Percentiles rank a stretch among this genome's conserved stretches.
Conservation (phyloP, 2,329 filamentous ascomycete genomes). For the Pseudogymnoascus sp. region DNA sequence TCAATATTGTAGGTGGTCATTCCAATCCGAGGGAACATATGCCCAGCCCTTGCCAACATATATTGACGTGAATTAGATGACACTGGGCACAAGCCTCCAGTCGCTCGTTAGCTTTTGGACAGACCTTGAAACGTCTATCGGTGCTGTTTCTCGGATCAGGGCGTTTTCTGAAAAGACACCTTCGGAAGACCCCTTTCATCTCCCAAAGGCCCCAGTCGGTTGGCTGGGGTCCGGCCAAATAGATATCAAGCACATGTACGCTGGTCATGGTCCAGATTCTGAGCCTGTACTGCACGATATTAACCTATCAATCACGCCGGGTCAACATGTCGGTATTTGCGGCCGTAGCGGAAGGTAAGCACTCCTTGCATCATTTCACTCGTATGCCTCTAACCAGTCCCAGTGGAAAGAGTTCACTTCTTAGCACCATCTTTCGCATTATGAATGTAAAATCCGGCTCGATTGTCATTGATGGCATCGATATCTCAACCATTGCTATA, state of each 20-base stretch:
- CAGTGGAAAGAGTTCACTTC: constrained; percentile 37
- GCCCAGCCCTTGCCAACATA: not conserved
- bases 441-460: constrained; percentile 35
- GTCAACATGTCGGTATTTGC: constrained; percentile 43
- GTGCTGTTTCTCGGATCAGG: constrained; percentile 47
- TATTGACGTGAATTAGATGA: not conserved
- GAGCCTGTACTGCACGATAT: constrained; percentile 18
- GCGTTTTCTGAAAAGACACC: constrained; percentile 40
- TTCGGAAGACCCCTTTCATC: constrained; percentile 29
- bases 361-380: not conserved
- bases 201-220: not conserved
- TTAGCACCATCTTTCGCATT: constrained; percentile 41
- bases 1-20: constrained; percentile 33
- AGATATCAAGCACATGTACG: constrained; percentile 14
- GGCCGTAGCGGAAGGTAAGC: constrained; percentile 40
- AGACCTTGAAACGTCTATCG: constrained; percentile 49
- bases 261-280: constrained; percentile 12
- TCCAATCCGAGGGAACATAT: not conserved
- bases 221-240: constrained; percentile 12
- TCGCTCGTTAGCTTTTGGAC: constrained; percentile 44
- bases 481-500: constrained; percentile 33
- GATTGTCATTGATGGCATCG: constrained; percentile 36
- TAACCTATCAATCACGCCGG: constrained; percentile 21
- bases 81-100: constrained; percentile 29
- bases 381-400: constrained; percentile 11